Evolutionary conservation across 805 yeast genomes (phyloP).

Genomic region (Maudiozyma serrabonitensis): DNA sequence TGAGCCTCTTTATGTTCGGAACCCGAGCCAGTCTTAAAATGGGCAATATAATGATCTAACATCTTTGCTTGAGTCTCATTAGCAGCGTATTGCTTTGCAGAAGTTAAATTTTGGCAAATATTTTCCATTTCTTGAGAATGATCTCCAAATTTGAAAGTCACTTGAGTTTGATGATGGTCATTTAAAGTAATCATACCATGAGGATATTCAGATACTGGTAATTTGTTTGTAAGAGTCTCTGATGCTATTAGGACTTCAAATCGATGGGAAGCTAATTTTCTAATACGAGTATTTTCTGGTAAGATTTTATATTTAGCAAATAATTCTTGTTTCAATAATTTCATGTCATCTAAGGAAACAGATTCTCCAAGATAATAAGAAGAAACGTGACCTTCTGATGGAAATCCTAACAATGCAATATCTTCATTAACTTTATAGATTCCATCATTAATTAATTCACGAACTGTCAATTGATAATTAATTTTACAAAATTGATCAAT

Average conservation of each 20-base stretch:
- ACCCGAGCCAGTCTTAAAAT: conserved; percentile 76
- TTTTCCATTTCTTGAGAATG: conserved; percentile 53
- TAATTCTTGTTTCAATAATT: conserved; percentile 43
- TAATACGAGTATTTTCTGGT: conserved; percentile 65
- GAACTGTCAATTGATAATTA: conserved; percentile 8
- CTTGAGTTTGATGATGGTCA: conserved; percentile 30
- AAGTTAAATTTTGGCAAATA: conserved; percentile 45
- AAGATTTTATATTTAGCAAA: conserved; percentile 33
- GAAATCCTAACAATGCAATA: conserved; percentile 60
- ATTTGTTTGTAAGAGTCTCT: conserved; percentile 38
- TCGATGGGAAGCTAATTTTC: conserved; percentile 38
- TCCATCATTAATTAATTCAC: conserved; percentile 35
- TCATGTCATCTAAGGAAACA: conserved; percentile 49
- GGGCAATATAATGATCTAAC: conserved; percentile 54
- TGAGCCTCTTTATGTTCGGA: conserved; percentile 79
- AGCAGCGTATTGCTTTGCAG: conserved; percentile 57
- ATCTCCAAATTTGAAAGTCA: conserved; percentile 66
- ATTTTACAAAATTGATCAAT: neutral
- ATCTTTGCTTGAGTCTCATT: conserved; percentile 62
- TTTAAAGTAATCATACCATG: conserved; percentile 31
- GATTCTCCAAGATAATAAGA: conserved; percentile 54
- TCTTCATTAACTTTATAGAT: conserved; percentile 43
- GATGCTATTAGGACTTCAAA: conserved; percentile 66
- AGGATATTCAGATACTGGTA: conserved; percentile 40
- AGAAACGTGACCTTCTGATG: conserved; percentile 64